Percentiles rank a stretch among this genome's conserved stretches.
Evolutionary conservation across 768 basidiomycete species (phyloP).

Genomic region (Saitozyma podzolica): DNA sequence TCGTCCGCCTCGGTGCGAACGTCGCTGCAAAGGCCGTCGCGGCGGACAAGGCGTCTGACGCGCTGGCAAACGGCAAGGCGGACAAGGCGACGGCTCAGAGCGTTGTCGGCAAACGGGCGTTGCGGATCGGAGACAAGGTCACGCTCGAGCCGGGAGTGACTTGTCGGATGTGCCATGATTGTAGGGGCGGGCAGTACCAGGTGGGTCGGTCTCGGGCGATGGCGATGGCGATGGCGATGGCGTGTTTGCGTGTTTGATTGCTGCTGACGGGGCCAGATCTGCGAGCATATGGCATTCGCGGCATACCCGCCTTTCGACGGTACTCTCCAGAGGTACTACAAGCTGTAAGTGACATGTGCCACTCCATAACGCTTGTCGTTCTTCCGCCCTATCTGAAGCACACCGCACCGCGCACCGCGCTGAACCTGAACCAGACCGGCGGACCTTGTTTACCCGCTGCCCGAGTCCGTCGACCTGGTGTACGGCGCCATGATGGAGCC

Average conservation of each 20-base stretch:
- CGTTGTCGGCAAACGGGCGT: slow-evolving; percentile 48
- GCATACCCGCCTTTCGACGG: slow-evolving; percentile 94
- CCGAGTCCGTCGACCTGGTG: slow-evolving; percentile 79
- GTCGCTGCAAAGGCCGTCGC: slow-evolving; percentile 30
- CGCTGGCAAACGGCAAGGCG: slow-evolving; percentile 2
- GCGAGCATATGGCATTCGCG: slow-evolving; percentile 81
- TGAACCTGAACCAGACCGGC: slow-evolving; percentile 57
- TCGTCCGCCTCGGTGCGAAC: slow-evolving; percentile 56
- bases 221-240: not conserved
- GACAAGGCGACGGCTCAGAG: slow-evolving; percentile 53
- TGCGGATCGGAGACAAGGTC: slow-evolving; percentile 81
- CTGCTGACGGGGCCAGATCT: slow-evolving; percentile 60
- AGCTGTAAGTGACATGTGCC: slow-evolving; percentile 53
- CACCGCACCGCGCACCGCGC: not conserved
- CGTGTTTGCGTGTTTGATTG: not conserved
- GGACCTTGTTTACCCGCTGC: slow-evolving; percentile 69
- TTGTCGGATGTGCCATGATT: slow-evolving; percentile 78
- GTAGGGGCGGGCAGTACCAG: slow-evolving; percentile 78
- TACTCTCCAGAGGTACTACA: slow-evolving; percentile 83
- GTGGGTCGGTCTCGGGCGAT: slow-evolving; percentile 53
- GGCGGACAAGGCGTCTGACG: slow-evolving; percentile 13
- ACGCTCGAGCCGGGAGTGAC: slow-evolving; percentile 88
- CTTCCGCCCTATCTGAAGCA: too few species aligned
- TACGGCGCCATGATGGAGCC: slow-evolving; percentile 99
- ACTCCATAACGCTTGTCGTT: not conserved